Conservation (phyloP, 192 early-diverging fungal species). For the Coemansia javaensis region DNA sequence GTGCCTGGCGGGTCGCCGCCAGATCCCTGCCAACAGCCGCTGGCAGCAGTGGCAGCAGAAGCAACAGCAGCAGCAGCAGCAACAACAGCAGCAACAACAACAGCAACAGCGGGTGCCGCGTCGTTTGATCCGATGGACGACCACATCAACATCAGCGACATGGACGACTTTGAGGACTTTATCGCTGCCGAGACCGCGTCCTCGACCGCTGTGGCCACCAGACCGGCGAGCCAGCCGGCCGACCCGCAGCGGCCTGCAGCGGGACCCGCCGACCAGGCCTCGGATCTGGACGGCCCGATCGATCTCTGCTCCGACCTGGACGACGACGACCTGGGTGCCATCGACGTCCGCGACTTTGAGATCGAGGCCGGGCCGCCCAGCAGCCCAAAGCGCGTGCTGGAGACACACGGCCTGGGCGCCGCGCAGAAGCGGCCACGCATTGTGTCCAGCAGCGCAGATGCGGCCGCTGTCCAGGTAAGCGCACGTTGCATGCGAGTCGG, state of each 20-base stretch:
- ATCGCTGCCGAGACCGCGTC: background rate
- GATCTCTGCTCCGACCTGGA: conserved; percentile 2
- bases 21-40: background rate
- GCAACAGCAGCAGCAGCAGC: too few relatives aligned
- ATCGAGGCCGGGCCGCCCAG: background rate
- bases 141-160: conserved; percentile 12
- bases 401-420: background rate
- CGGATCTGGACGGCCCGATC: conserved; percentile 8
- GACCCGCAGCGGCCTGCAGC: background rate
- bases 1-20: background rate
- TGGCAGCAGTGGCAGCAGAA: too few relatives aligned
- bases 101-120: background rate
- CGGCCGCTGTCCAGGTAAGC: too few relatives aligned
- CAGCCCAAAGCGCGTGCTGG: conserved; percentile 8
- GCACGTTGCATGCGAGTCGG: too few relatives aligned
- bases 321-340: conserved; percentile 14
- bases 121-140: conserved; percentile 7
- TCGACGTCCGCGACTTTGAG: conserved; percentile 17
- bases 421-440: conserved; percentile 5
- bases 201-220: background rate
- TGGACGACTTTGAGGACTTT: conserved; percentile 24
- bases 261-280: conserved; percentile 14
- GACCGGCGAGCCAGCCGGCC: background rate
- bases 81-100: background rate
- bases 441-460: background rate